phyloP scores from a whole-genome alignment of 2,329 filamentous ascomycete genomes.

The Fusarium tricinctum region DNA sequence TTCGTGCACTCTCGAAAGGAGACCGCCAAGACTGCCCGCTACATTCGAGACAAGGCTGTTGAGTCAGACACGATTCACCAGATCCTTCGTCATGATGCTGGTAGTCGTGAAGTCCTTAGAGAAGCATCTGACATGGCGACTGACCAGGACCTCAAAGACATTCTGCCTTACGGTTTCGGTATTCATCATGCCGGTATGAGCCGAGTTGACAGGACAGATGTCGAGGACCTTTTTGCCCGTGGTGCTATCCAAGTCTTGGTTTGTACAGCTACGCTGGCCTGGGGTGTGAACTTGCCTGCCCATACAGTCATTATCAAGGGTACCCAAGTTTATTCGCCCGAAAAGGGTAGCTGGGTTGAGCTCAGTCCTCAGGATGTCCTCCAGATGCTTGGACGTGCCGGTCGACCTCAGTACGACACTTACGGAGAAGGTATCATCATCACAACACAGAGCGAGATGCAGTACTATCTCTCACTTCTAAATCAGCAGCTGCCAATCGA shows the following conservation, averaged over 20 bases:
- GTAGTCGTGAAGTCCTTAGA: conserved; percentile 87
- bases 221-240: conserved; percentile 93
- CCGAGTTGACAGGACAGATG: conserved; percentile 91
- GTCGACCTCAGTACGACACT: conserved; percentile 95
- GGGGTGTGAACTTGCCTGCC: conserved; percentile 98
- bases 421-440: conserved; percentile 99
- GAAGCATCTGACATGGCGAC: conserved; percentile 86
- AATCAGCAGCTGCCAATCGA: conserved; percentile 99
- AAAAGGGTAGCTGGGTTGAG: conserved; percentile 99
- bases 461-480: conserved; percentile 95
- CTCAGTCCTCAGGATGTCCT: conserved; percentile 96
- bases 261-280: conserved; percentile 96
- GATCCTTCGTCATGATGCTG: conserved; percentile 92
- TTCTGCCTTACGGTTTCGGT: conserved; percentile 95
- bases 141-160: conserved; percentile 90
- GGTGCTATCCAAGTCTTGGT: conserved; percentile 95
- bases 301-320: conserved; percentile 99
- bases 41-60: conserved; percentile 96
- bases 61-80: conserved; percentile 97
- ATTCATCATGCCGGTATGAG: conserved; percentile 99
- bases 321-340: conserved; percentile 96
- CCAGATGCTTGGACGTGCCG: conserved; percentile 98
- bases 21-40: conserved; percentile 96
- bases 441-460: conserved; percentile 92
- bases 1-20: conserved; percentile 99